Percentiles rank a stretch among this genome's conserved stretches.
phyloP scores from a whole-genome alignment of 805 yeast genomes.

The Scheffersomyces stipitis region DNA sequence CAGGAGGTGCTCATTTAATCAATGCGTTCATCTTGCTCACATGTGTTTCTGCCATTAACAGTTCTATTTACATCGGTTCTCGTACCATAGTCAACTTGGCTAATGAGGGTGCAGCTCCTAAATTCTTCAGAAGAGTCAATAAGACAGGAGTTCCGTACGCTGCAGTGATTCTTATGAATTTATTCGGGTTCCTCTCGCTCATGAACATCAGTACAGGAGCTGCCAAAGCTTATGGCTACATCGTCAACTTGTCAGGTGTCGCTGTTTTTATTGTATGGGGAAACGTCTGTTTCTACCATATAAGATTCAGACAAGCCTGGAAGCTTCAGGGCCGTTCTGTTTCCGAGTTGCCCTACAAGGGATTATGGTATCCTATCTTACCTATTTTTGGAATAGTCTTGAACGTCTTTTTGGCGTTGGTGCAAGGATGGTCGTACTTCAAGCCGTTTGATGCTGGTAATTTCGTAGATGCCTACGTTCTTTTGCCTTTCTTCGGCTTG shows the following conservation, averaged over 20 bases:
- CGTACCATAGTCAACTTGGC: conserved; percentile 67
- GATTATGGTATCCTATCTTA: conserved; percentile 48
- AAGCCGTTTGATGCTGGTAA: conserved; percentile 52
- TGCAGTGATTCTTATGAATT: conserved; percentile 55
- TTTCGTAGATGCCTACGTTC: conserved; percentile 58
- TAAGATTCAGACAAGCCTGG: conserved; percentile 53
- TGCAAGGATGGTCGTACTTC: conserved; percentile 68
- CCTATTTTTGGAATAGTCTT: conserved; percentile 50
- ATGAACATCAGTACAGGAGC: conserved; percentile 61
- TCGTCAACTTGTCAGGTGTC: conserved; percentile 64
- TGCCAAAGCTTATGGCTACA: conserved; percentile 57
- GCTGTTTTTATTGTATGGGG: conserved; percentile 72
- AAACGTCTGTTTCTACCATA: conserved; percentile 52
- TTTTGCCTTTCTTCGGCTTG: conserved; percentile 57
- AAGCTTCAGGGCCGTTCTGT: conserved; percentile 34
- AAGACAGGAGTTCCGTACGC: conserved; percentile 64
- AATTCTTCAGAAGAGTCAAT: conserved; percentile 50
- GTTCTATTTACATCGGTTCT: conserved; percentile 68
- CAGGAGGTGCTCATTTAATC: conserved; percentile 49
- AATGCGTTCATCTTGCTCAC: conserved; percentile 64
- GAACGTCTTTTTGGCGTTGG: conserved; percentile 52
- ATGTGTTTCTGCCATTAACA: conserved; percentile 67
- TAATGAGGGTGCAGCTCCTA: conserved; percentile 59
- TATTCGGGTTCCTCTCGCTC: conserved; percentile 55
- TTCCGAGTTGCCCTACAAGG: conserved; percentile 36